Evolutionary conservation across 2,329 filamentous ascomycete species (phyloP), one percentile per base, ranked within the genome.

Genomic region (Microdochium paspali): DNA sequence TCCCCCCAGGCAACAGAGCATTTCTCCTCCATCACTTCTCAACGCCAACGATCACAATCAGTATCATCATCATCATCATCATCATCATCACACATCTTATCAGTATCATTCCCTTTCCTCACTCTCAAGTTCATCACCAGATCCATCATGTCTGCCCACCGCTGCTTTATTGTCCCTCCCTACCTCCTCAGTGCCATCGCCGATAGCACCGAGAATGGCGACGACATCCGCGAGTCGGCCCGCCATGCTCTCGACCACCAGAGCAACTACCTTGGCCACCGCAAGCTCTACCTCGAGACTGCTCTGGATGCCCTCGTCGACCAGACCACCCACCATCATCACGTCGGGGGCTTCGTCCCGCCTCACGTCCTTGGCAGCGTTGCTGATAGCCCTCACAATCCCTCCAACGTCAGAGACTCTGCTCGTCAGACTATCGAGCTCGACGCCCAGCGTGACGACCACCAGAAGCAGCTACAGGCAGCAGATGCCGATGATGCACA

Each of bases 91-190:
- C 31, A 28, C 26, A 28, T 28, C 26, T 13, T 13, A 28, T 7
- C 26, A 6, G 5, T 5, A 35, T n/a, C 31, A 35, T 35, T 35
- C 10, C 28, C 28, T 30, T 30, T 9, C 28, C 9, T 30, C 15
- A 30, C 15, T 9, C n/a, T n/a, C n/a, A n/a, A n/a, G n/a, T n/a
- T 30, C 28, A 30, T 30, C 28, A 9, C 15, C 28, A 9, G 15
- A 9, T 9, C 15, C 31, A 35, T 6, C 10, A 35, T 35, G 31
- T 9, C 31, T 18, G 10, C 6, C 43, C 51, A 51, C 46, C 43
- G 61, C 48, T 72, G 68, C 57, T 67, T 60, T 49, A 66, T 72
- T 48, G 65, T 74, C 4, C 71, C 71, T 20, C 71, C 72, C 20
- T 68, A 75, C 48, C 62, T 75, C 10, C 63, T 75, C 21, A 60